Percentiles rank a stretch among this genome's conserved stretches.
Conservation (phyloP, 148 eudicot species). For the Fallopia convolvulus region DNA sequence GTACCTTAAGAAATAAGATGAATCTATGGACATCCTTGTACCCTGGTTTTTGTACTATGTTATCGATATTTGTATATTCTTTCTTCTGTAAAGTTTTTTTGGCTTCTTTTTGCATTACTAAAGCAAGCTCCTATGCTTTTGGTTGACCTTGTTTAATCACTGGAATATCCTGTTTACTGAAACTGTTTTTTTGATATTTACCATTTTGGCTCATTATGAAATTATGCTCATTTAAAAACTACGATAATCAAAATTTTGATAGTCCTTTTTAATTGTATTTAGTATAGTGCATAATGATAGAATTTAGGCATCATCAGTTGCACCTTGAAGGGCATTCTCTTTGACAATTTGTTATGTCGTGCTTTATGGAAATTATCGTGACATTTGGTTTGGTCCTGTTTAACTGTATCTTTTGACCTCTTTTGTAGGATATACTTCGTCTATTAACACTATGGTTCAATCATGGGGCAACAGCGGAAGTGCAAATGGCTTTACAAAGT, state of each 20-base stretch:
- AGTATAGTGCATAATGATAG: neutral
- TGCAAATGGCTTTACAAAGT: conserved; percentile 75
- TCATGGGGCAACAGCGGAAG: conserved; percentile 91
- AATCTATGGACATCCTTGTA: neutral
- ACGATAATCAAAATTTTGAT: neutral
- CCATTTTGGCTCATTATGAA: neutral
- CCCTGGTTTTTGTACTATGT: neutral
- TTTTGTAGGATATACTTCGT: conserved; percentile 82
- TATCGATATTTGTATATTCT: neutral
- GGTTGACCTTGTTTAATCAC: neutral
- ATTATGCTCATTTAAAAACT: neutral
- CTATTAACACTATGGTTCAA: conserved; percentile 98
- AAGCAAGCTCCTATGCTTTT: neutral
- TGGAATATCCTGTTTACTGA: neutral
- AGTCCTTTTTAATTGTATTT: neutral
- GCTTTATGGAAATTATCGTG: neutral
- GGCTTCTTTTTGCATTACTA: neutral
- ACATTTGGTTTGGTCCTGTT: neutral
- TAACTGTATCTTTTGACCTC: neutral
- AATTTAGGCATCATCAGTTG: neutral
- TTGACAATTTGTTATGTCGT: neutral
- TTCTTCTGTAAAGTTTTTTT: neutral
- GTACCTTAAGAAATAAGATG: neutral
- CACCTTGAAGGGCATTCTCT: neutral
- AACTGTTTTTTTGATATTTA: neutral